A percentile compares a stretch with the other conserved stretches of the same genome.
These are phyloP conservation scores for Emiliania huxleyi DNA, from an alignment of 78 protist species.

Conservation along the genomic window DNA sequence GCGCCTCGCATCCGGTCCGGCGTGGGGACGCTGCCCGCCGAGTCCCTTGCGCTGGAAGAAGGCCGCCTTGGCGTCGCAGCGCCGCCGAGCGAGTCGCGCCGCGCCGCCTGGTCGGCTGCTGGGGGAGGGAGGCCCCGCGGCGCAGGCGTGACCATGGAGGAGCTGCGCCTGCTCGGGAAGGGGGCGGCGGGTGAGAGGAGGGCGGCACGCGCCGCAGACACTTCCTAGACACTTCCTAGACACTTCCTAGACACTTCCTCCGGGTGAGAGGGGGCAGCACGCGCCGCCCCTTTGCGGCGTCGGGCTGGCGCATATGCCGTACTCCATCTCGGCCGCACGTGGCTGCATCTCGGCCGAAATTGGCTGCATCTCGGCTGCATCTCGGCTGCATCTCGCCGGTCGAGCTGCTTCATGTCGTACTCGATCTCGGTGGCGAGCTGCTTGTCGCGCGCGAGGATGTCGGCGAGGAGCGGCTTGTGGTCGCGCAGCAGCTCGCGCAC, in stretches of 20 bases:
- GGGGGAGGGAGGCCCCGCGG: no score
- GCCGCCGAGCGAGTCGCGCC: no score
- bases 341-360: no score
- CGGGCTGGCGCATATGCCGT: background rate
- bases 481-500: background rate
- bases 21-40: background rate
- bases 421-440: slow-evolving; percentile 6
- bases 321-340: background rate
- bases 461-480: background rate
- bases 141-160: background rate
- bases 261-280: background rate
- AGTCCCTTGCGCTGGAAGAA: background rate
- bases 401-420: background rate
- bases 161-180: background rate
- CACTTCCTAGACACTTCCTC: no score
- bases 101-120: no score
- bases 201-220: no score
- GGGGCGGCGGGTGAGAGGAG: background rate
- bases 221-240: no score
- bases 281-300: background rate
- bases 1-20: background rate
- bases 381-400: background rate
- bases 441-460: background rate
- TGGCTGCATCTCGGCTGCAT: no score
- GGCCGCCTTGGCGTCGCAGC: background rate